Percentiles rank a stretch among this genome's conserved stretches.
These are phyloP conservation scores for Ophiocordyceps sinensis DNA, from an alignment of 2,329 filamentous ascomycete genomes.

Conservation along the genomic window DNA sequence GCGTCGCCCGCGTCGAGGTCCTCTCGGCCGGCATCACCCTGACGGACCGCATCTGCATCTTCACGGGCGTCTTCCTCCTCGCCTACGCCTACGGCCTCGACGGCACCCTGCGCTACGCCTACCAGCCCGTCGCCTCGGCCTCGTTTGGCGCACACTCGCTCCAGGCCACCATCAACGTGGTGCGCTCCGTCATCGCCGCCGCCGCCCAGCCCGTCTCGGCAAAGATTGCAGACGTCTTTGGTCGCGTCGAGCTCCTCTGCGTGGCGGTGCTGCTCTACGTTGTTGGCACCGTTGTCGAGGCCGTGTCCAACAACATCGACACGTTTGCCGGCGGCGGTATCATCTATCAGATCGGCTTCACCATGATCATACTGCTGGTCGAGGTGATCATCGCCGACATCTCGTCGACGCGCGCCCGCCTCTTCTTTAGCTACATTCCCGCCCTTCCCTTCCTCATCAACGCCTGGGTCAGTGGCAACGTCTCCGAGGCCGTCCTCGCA, in stretches of 20 bases:
- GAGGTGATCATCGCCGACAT: conserved; percentile 48
- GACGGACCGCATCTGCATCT: conserved; percentile 40
- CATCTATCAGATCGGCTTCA: conserved; percentile 45
- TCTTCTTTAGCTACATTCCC: conserved; percentile 48
- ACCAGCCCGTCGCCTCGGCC: conserved; percentile 39
- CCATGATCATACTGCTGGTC: conserved; percentile 38
- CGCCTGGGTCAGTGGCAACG: conserved; percentile 47
- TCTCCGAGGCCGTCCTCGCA: conserved; percentile 34
- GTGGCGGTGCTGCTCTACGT: conserved; percentile 43
- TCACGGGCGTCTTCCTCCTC: conserved; percentile 45
- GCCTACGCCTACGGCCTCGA: conserved; percentile 51
- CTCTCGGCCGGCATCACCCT: conserved; percentile 36
- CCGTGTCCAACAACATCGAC: conserved; percentile 29
- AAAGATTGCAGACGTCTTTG: conserved; percentile 49
- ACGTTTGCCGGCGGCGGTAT: conserved; percentile 38
- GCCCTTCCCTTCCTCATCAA: conserved; percentile 45
- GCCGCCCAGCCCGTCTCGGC: conserved; percentile 42
- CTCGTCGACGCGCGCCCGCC: conserved; percentile 41
- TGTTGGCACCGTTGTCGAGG: conserved; percentile 36
- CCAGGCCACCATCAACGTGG: conserved; percentile 40
- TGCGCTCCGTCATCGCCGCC: conserved; percentile 43
- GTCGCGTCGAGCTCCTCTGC: conserved; percentile 43
- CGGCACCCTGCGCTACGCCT: conserved; percentile 38
- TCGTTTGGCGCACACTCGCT: conserved; percentile 37
- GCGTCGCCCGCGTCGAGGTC: conserved; percentile 45